A percentile compares a stretch with the other conserved stretches of the same genome.
phyloP scores from a whole-genome alignment of 176 grass and related monocot species.

The Avena insularis region DNA sequence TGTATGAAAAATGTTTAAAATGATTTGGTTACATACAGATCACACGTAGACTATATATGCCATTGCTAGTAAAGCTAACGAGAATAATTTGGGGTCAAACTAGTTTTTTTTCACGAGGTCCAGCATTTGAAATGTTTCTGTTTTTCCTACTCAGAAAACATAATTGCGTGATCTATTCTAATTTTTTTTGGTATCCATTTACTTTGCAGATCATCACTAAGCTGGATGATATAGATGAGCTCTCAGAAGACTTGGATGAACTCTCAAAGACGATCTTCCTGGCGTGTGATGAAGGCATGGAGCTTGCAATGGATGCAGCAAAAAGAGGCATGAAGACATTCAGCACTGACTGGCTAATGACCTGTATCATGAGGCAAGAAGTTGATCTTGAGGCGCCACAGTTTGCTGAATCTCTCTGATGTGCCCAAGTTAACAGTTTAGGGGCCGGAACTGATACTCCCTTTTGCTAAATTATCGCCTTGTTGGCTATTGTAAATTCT shows the following conservation, averaged over 20 bases:
- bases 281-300: slow-evolving; percentile 74
- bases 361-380: slow-evolving; percentile 86
- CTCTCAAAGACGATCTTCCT: slow-evolving; percentile 67
- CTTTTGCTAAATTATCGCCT: background rate
- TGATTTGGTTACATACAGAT: slow-evolving; percentile 18
- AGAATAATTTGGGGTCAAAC: background rate
- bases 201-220: slow-evolving; percentile 57
- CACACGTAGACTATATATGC: background rate
- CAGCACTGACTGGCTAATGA: slow-evolving; percentile 88
- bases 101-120: background rate
- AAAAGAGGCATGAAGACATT: slow-evolving; percentile 69
- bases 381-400: slow-evolving; percentile 78
- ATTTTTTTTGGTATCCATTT: slow-evolving; percentile 3
- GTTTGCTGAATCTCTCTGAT: slow-evolving; percentile 75
- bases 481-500: slow-evolving; percentile 17
- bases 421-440: slow-evolving; percentile 1
- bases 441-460: background rate
- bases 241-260: slow-evolving; percentile 48
- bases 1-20: background rate
- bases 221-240: slow-evolving; percentile 48
- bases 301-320: slow-evolving; percentile 62
- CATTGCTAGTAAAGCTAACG: background rate
- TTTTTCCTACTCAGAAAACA: background rate
- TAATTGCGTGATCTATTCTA: slow-evolving; percentile 1
- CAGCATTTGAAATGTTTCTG: background rate